Base-by-base conservation (phyloP, 768 basidiomycete species). In the Hortiboletus flavorubellus region DNA sequence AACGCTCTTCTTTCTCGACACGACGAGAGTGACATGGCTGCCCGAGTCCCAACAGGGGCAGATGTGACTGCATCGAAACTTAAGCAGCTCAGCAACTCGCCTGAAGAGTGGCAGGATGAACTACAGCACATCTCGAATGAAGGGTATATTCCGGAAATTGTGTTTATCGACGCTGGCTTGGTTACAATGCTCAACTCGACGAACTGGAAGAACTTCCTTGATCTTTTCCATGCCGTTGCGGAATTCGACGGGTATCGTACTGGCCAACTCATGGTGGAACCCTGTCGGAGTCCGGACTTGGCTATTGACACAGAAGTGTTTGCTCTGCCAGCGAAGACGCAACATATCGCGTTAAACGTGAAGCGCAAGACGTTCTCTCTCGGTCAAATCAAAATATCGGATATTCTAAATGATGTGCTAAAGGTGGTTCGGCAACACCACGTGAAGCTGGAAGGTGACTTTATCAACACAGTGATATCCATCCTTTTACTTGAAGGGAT, bases 371-470 rank as follows among this genome's bases (percentile, higher is more conserved):
- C 97, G 3, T 99, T 99, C 75, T 92, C 91, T 26, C 83, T 99
- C 5, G 94, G 92, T n/a, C 87, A 93, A 70, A 93, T 99, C 74
- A 93, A 91, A 70, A 97, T 99, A 52, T 88, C 91, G 30, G 95
- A 98, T 69, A 84, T 99, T 57, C 75, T 98, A 31, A 89, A 83
- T 4, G 90, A 96, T 59, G 97, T 98, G 8, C 75, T 99, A 46
- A 86, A 76, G 63, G 84, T 86, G 34, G 95, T 99, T 4, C 78
- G 94, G 54, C 78, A 82, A 60, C 95, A 98, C 70, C 96, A 97
- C 67, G 97, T 98, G 59, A 98, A 93, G 77, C 91, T 99, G 86
- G 96, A 99, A 74, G 93, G 88, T 14, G 97, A 98, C 70, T 99
- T 99, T 68, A 86, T 98, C 67, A 99, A 99, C 72, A 98, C 97